These are phyloP conservation scores for Mortierella hygrophila DNA, from an alignment of 192 early-diverging fungal genomes.

Conservation along the genomic window DNA sequence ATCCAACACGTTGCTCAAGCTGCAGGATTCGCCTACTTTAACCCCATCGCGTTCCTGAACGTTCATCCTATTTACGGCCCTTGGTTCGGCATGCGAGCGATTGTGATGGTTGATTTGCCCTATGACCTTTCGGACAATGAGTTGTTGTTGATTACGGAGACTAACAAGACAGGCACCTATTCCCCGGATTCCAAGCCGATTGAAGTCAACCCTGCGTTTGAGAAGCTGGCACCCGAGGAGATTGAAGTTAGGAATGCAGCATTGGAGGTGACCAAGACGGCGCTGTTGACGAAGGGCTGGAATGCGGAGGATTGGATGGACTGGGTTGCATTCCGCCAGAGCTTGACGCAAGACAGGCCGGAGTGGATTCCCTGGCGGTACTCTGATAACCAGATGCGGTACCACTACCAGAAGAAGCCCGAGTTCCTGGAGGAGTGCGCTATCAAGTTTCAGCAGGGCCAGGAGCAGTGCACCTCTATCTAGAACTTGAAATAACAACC, in stretches of 20 bases:
- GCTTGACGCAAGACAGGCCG: slow-evolving; percentile 20
- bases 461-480: slow-evolving; percentile 6
- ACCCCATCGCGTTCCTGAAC: slow-evolving; percentile 42
- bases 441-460: slow-evolving; percentile 32
- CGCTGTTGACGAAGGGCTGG: slow-evolving; percentile 44
- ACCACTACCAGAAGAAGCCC: slow-evolving; percentile 42
- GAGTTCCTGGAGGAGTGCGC: slow-evolving; percentile 37
- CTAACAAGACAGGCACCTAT: slow-evolving; percentile 32
- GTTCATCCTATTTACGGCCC: slow-evolving; percentile 53
- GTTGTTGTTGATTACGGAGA: slow-evolving; percentile 29
- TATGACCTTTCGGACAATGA: slow-evolving; percentile 50
- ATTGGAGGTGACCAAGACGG: slow-evolving; percentile 40
- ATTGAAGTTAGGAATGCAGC: slow-evolving; percentile 22
- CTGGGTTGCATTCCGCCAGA: slow-evolving; percentile 46
- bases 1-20: slow-evolving; percentile 53
- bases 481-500: too few species aligned
- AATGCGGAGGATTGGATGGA: slow-evolving; percentile 43
- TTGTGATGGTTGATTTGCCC: slow-evolving; percentile 46
- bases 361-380: slow-evolving; percentile 47
- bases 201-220: slow-evolving; percentile 41
- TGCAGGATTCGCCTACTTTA: slow-evolving; percentile 49
- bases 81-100: slow-evolving; percentile 51
- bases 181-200: slow-evolving; percentile 42
- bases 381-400: slow-evolving; percentile 48
- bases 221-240: slow-evolving; percentile 12